Base-by-base conservation (phyloP, 768 basidiomycete genomes). In the Cantharellus anzutake region DNA sequence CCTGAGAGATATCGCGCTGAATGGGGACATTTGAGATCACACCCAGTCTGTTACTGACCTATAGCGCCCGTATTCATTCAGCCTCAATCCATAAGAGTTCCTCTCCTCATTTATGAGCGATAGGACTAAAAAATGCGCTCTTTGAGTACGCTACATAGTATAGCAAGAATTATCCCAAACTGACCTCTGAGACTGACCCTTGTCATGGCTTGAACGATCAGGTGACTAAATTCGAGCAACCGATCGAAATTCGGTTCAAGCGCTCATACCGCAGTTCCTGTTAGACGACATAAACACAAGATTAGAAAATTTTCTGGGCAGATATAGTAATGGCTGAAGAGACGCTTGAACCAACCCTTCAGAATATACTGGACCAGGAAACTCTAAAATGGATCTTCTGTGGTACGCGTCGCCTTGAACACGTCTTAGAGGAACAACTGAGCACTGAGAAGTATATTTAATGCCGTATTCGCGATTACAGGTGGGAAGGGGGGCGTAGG, bases 401-500 rank as follows among this genome's bases (percentile, higher is more conserved):
- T 68, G 94, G 94, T 80, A 71, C 61, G 86, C 79, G 39, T n/a
- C 3, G 29, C 42, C 52, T 11, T 11, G 29, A 11, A 11, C 44
- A 11, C 52, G 38, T 55, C 35, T 7, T 55, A 37, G 7, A 37
- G 35, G 14, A 14, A 16, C 38, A 51, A 56, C 35, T 34, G 16
- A 37, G 52, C 34, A 41, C 40, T 52, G 42, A 40, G 20, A 7
- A 44, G 48, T 38, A 41, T 40, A 42, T 51, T 40, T 48, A 29
- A 11, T 48, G 44, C 44, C 29, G 44, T 48, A 29, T 48, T 48
- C 44, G 44, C 44, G 44, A 40, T 41, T 60, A 1, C 67, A 96
- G 92, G 93, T 76, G 93, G 93, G 58, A 98, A 97, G 79, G 96
- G 90, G 72, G 96, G 93, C 76, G 96, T 98, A 64, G 91, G 93